Evolutionary conservation across 2,329 filamentous ascomycete genomes (phyloP), one percentile per base, ranked within the genome.

Genomic region (Neurospora crassa): DNA sequence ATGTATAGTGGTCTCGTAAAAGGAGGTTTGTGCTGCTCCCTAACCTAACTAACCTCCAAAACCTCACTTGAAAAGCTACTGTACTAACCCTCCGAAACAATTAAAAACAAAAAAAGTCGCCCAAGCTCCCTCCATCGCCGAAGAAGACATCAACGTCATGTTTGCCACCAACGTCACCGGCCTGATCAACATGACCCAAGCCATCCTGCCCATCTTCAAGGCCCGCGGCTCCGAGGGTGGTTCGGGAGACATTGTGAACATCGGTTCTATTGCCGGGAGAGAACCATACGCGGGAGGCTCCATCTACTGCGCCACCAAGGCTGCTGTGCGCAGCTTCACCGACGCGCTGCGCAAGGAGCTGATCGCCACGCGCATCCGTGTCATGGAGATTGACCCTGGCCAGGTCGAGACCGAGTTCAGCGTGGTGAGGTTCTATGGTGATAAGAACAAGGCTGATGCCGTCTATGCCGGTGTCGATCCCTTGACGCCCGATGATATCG

Each of bases 401-500:
- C 94, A 97, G 82, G 94, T 97, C 67, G 93, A 97, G 85, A 97
- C 94, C 67, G 92, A 97, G 79, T 97, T 97, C 82, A 95, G 92
- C 2, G 85, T 97, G 20, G 92, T 97, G 59, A 87, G 94, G 73
- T 97, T 96, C 81, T 90, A 92, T 74, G 94, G 94, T 5, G 94
- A 97, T 80, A 94, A 94, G 84, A 79, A 86, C 73, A 97, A 97
- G 85, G 94, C 94, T 5, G 92, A 96, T 83, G 92, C 92, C 69
- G 93, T 97, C 70, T 97, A 97, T 81, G 89, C 90, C 90, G 91
- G 82, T 81, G 89, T 83, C 40, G 92, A 96, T 75, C 94, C 94
- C 53, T 84, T 97, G 76, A 97, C 93, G 0, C 92, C 92, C 0
- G 92, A 96, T 68, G 94, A 97, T 78, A 94, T 97, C 78, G 94